These are phyloP conservation scores for Sugiyamaella novakii DNA, from an alignment of 1,139 yeast species.

Conservation along the genomic window DNA sequence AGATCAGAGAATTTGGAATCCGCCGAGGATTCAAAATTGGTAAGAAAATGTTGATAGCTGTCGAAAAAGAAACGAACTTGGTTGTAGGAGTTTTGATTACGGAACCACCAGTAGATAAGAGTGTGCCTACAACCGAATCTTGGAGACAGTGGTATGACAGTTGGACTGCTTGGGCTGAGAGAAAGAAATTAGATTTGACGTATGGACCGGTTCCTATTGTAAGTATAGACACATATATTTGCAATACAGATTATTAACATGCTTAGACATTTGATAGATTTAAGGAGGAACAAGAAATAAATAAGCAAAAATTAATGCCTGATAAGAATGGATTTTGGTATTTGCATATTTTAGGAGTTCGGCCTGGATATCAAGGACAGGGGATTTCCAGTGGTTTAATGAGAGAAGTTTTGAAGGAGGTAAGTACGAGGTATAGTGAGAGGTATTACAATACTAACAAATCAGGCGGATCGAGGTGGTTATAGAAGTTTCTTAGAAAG, in stretches of 20 bases:
- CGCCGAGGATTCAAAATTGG: conserved; percentile 3
- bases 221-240: background rate
- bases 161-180: background rate
- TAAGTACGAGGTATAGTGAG: background rate
- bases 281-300: background rate
- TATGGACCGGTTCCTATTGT: conserved; percentile 9
- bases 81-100: conserved; percentile 8
- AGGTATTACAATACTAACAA: background rate
- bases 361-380: conserved; percentile 12
- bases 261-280: conserved; percentile 7
- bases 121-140: background rate
- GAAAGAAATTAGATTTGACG: conserved; percentile 5
- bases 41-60: conserved; percentile 6
- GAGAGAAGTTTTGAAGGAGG: conserved; percentile 1
- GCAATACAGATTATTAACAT: background rate
- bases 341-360: conserved; percentile 13
- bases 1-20: background rate
- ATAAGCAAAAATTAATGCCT: background rate
- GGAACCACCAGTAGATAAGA: conserved; percentile 5
- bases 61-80: background rate
- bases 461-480: conserved; percentile 6
- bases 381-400: conserved; percentile 7
- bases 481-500: conserved; percentile 7
- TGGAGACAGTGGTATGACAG: conserved; percentile 12
- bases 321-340: conserved; percentile 12